Percentiles rank a stretch among this genome's conserved stretches.
Conservation (phyloP, 176 grass and related monocot genomes). For the Hsuehochloa calcarea region DNA sequence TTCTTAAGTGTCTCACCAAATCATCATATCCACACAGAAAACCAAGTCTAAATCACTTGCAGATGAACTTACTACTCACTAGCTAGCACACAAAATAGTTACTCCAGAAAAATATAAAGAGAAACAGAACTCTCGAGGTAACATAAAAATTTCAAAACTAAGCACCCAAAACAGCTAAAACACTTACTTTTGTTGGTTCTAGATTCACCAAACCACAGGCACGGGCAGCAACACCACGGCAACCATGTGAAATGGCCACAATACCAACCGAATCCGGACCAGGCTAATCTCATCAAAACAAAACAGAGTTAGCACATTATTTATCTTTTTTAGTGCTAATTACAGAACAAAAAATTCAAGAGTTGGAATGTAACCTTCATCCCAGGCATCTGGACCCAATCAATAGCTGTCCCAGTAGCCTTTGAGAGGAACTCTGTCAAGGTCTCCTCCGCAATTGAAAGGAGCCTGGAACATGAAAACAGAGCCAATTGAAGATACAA, state of each 20-base stretch:
- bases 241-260: constrained; percentile 90
- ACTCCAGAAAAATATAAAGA: not conserved
- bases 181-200: constrained; percentile 85
- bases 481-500: not conserved
- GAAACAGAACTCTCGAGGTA: not conserved
- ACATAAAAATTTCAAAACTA: not conserved
- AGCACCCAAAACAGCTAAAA: not conserved
- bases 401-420: constrained; percentile 99
- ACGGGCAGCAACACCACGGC: constrained; percentile 86
- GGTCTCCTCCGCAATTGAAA: constrained; percentile 92
- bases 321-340: not conserved
- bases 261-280: constrained; percentile 99
- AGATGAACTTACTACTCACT: not conserved
- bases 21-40: not conserved
- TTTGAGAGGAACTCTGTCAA: constrained; percentile 99
- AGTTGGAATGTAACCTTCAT: constrained; percentile 70
- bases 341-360: not conserved
- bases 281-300: constrained; percentile 56
- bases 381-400: constrained; percentile 99
- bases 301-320: not conserved
- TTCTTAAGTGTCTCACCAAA: not conserved
- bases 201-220: constrained; percentile 98
- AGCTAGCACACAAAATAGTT: not conserved
- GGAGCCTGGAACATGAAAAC: constrained; percentile 57
- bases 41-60: constrained; percentile 9